These are phyloP conservation scores for Musa beccarii DNA, from an alignment of 176 grass and related monocot species.

Conservation along the genomic window DNA sequence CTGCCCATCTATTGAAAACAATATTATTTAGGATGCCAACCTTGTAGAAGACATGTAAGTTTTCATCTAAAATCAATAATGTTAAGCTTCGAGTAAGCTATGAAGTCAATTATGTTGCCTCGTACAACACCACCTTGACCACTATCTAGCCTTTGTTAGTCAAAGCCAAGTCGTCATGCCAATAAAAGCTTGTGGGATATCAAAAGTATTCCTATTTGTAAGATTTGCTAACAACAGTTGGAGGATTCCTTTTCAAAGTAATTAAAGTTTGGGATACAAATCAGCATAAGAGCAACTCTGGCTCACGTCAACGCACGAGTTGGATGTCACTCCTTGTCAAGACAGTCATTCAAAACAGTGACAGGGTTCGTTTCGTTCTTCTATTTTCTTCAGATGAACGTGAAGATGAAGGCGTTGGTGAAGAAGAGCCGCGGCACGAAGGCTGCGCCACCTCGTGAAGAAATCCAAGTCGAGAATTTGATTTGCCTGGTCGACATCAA, in stretches of 20 bases:
- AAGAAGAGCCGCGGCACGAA: background rate
- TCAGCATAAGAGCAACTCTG: background rate
- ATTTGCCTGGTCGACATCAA: background rate
- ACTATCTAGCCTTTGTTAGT: too few relatives aligned
- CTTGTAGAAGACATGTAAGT: too few relatives aligned
- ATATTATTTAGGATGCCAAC: too few relatives aligned
- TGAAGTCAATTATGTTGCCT: too few relatives aligned
- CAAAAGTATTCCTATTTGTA: too few relatives aligned
- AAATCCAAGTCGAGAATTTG: constrained; percentile 3
- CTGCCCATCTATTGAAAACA: too few relatives aligned
- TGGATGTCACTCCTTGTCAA: background rate
- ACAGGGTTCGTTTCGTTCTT: background rate
- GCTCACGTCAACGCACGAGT: background rate
- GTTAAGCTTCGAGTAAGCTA: too few relatives aligned
- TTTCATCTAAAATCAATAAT: too few relatives aligned
- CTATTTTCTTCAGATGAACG: background rate
- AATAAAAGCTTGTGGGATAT: too few relatives aligned
- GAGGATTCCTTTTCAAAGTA: background rate
- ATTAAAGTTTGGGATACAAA: background rate
- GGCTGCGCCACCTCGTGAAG: background rate
- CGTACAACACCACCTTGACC: too few relatives aligned
- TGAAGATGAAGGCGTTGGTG: background rate
- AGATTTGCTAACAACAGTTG: too few relatives aligned
- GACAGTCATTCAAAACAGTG: background rate
- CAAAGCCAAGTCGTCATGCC: too few relatives aligned